Percentiles rank a stretch among this genome's conserved stretches.
These are phyloP conservation scores for Fusarium domesticum DNA, from an alignment of 2,329 filamentous ascomycete genomes.

Conservation along the genomic window DNA sequence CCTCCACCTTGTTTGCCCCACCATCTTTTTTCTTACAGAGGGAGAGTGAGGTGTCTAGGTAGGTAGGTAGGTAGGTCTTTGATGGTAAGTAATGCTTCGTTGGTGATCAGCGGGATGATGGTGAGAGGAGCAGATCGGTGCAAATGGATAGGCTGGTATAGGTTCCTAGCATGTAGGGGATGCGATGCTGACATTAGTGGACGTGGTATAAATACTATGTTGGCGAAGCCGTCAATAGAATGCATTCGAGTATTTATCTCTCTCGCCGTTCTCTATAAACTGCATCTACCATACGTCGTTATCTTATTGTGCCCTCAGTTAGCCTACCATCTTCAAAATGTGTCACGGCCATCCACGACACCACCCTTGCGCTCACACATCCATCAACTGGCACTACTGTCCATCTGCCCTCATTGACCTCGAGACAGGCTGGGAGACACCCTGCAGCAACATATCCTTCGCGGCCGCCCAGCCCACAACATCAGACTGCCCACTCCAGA, in stretches of 20 bases:
- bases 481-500: slow-evolving; percentile 46
- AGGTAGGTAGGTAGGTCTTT: slow-evolving; percentile 48
- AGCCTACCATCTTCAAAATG: slow-evolving; percentile 36
- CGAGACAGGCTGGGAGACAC: slow-evolving; percentile 47
- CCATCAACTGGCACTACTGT: slow-evolving; percentile 55
- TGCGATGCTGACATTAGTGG: background rate
- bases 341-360: slow-evolving; percentile 53
- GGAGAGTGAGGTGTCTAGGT: no score
- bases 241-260: background rate
- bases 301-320: background rate
- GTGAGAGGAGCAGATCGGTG: slow-evolving; percentile 42
- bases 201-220: slow-evolving; percentile 22
- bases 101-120: slow-evolving; percentile 64
- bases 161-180: background rate
- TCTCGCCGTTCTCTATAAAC: background rate
- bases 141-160: slow-evolving; percentile 3
- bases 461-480: slow-evolving; percentile 44
- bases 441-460: slow-evolving; percentile 49
- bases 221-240: slow-evolving; percentile 2
- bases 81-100: slow-evolving; percentile 59
- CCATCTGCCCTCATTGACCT: slow-evolving; percentile 46
- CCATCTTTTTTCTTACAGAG: no score
- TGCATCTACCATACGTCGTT: no score
- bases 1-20: background rate
- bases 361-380: slow-evolving; percentile 54